Evolutionary conservation across 2,329 filamentous ascomycete genomes (phyloP), one percentile per base, ranked within the genome.

Genomic region (Exophiala sp.): DNA sequence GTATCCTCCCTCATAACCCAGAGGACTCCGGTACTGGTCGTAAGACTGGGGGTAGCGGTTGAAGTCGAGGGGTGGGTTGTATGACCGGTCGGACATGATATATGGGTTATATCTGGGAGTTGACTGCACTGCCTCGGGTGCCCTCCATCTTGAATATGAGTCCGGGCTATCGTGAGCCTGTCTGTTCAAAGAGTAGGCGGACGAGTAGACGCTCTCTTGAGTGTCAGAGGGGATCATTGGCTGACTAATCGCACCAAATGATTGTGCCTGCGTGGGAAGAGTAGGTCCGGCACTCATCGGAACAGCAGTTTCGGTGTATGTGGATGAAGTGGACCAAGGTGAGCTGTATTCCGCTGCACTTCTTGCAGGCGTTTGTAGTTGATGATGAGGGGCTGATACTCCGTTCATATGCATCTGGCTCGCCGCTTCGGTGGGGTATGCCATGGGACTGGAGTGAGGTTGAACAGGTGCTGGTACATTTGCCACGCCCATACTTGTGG

Each of bases 281-380:
- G 54, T 45, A n/a, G 54, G 44, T 18, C 47, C 43, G 10, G 54
- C 41, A 16, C 33, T 42, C 54, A 56, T 56, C 9, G 54, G 45
- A 18, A 56, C 50, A 32, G 36, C 24, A 32, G 52, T 47, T 14
- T 56, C 54, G 16, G 54, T 52, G 36, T 43, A 56, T 8, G 54
- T 48, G 10, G 54, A 56, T 14, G 54, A 56, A 1, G 54, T 43
- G 6, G 54, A 56, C 54, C 54, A 56, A 11, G 54, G 54, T 7
- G 54, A 56, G 40, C 54, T 56, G 34, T 56, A 56, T 21, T 56
- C 54, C 21, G 54, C 54, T 2, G 54, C 49, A 10, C 49, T 52
- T 46, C 54, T 44, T 6, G 54, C 49, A 7, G 54, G 54, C 1
- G 54, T 56, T 32, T 56, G 54, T 10, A 56, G 32, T 29, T 52